Evolutionary conservation across 176 grass and related monocot species (phyloP).

Genomic region (Leersia perrieri): DNA sequence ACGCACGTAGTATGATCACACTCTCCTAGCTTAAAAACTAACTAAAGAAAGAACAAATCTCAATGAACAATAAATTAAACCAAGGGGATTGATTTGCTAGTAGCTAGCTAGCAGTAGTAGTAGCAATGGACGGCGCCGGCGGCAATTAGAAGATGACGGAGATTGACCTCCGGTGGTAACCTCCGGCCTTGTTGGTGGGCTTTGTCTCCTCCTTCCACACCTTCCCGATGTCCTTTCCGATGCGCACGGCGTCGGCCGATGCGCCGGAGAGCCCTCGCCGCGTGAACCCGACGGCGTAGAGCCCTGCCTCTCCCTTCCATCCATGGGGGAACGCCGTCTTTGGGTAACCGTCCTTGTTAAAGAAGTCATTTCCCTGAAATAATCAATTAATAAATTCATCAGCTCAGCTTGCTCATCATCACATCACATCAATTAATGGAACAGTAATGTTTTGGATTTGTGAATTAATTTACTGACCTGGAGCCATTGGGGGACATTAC

Average conservation of each 20-base stretch:
- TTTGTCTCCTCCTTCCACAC: constrained; percentile 88
- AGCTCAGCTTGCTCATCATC: background rate
- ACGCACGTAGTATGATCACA: background rate
- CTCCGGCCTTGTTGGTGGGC: constrained; percentile 47
- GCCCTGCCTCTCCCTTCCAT: constrained; percentile 62
- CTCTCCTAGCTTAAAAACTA: background rate
- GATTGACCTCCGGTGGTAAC: constrained; percentile 75
- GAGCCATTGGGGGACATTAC: constrained; percentile 80
- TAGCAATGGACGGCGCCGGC: background rate
- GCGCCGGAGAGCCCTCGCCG: constrained; percentile 66
- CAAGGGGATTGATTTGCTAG: constrained; percentile 31
- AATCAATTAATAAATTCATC: background rate
- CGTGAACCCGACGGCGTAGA: constrained; percentile 93
- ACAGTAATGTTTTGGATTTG: background rate
- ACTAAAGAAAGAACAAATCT: constrained; percentile 36
- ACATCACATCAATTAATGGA: background rate
- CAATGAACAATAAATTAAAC: constrained; percentile 34
- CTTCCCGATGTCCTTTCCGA: constrained; percentile 56
- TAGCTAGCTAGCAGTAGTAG: background rate
- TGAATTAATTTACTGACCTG: constrained; percentile 48
- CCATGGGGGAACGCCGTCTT: constrained; percentile 60
- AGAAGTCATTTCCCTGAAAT: constrained; percentile 61
- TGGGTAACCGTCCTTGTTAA: constrained; percentile 79
- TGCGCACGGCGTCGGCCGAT: constrained; percentile 71
- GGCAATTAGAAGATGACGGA: constrained; percentile 70